Conservation (phyloP, 2,329 filamentous ascomycete genomes). For the Aspergillus transmontanensis region DNA sequence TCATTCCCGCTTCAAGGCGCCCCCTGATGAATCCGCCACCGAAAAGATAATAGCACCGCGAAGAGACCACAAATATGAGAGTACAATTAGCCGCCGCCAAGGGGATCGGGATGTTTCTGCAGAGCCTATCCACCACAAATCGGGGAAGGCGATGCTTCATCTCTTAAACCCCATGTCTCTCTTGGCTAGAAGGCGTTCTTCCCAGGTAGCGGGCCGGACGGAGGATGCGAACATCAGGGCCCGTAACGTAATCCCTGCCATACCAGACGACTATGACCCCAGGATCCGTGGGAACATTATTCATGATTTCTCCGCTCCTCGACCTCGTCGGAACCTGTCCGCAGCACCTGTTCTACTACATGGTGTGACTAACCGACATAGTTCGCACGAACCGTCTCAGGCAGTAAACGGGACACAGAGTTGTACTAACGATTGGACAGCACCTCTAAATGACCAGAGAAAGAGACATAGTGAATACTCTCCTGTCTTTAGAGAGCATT, state of each 20-base stretch:
- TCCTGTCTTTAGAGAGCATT: constrained; percentile 63
- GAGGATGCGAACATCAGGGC: constrained; percentile 56
- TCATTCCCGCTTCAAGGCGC: constrained; percentile 32
- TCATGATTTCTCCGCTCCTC: constrained; percentile 66
- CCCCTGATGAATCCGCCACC: constrained; percentile 29
- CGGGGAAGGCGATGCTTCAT: constrained; percentile 55
- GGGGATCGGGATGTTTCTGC: constrained; percentile 30
- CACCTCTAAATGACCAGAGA: constrained; percentile 28
- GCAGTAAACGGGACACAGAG: constrained; percentile 10
- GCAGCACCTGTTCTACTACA: constrained; percentile 21
- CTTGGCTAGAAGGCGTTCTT: constrained; percentile 59
- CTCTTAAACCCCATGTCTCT: constrained; percentile 64
- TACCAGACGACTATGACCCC: constrained; percentile 65
- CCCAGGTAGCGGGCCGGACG: constrained; percentile 51
- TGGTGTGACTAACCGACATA: constrained; percentile 13
- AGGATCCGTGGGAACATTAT: constrained; percentile 64
- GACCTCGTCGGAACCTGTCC: constrained; percentile 47
- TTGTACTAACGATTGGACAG: constrained; percentile 16
- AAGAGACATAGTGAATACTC: constrained; percentile 50
- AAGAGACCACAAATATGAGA: constrained; percentile 31
- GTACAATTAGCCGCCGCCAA: constrained; percentile 23
- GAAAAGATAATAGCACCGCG: constrained; percentile 26
- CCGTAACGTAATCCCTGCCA: constrained; percentile 51
- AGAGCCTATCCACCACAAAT: constrained; percentile 34
- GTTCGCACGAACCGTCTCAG: constrained; percentile 19